A percentile compares a stretch with the other conserved stretches of the same genome.
phyloP scores from a whole-genome alignment of 164 flowering plant genomes.

The Magnolia kwangsiensis region DNA sequence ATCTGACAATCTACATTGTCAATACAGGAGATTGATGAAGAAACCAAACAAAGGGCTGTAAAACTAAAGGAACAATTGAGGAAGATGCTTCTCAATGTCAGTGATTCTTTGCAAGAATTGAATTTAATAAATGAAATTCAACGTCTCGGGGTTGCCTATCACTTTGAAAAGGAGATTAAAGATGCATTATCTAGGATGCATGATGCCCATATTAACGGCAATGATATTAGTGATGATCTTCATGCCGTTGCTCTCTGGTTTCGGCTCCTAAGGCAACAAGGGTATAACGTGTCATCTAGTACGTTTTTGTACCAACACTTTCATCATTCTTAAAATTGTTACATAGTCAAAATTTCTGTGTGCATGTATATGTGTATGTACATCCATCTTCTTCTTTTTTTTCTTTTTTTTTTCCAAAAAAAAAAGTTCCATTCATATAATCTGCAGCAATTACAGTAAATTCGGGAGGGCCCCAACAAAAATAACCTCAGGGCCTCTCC shows the following conservation, averaged over 20 bases:
- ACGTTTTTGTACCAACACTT: neutral
- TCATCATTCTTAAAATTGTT: too few relatives aligned
- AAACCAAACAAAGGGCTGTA: conserved; percentile 1
- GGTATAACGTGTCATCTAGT: conserved; percentile 12
- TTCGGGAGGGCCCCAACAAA: too few relatives aligned
- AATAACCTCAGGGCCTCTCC: too few relatives aligned
- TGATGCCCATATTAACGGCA: neutral
- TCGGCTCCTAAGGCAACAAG: conserved; percentile 24
- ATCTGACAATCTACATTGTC: neutral
- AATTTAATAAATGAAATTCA: conserved; percentile 26
- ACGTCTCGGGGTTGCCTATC: conserved; percentile 26
- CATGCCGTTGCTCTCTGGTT: conserved; percentile 25
- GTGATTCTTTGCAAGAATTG: neutral
- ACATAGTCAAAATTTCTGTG: too few relatives aligned
- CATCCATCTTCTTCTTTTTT: too few relatives aligned
- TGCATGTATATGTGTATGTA: too few relatives aligned
- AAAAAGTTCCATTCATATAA: too few relatives aligned
- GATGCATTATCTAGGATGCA: neutral
- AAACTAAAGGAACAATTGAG: conserved; percentile 13
- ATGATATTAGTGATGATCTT: neutral
- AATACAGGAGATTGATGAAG: conserved; percentile 5
- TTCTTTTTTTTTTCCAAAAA: too few relatives aligned
- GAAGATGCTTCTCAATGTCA: neutral
- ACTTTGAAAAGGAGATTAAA: conserved; percentile 30
- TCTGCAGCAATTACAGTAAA: too few relatives aligned